Evolutionary conservation across 768 basidiomycete species (phyloP), one percentile per base, ranked within the genome.

Genomic region (Trametes gibbosa): DNA sequence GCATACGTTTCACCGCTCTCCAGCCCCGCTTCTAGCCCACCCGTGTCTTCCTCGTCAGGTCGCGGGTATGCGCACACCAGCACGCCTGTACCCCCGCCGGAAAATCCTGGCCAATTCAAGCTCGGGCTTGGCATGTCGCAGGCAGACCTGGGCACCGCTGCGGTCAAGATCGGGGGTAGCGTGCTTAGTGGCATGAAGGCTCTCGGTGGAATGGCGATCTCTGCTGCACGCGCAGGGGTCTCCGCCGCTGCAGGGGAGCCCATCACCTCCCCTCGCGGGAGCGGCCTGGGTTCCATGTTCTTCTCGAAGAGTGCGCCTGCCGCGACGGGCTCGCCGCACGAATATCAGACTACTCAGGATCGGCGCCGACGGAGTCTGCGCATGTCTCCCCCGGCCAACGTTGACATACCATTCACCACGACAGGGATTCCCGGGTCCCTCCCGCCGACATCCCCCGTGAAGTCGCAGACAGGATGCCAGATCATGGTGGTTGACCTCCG

Each of bases 271-370:
- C 14, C 16, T 5, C 19, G 32, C 1, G 53, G 43, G 7, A 32
- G 43, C 1, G 43, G 53, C 1, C 24, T 54, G 6, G 54, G 54
- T 7, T 21, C 35, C 17, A 69, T 75, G 66, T 80, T 84, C 64
- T 84, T 84, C 66, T 87, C 86, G 49, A 75, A 81, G 69, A 87
- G 85, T 65, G 85, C 86, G 0, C 87, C 87, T 8, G 80, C 79
- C 41, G 73, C 74, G 34, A 74, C 64, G 12, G 56, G 59, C 41
- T 56, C 64, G 2, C 65, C 65, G 21, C 63, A 66, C 25, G 65
- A 65, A 46, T 64, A 66, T 24, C 63, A 66, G 42, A 57, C 55
- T 8, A 46, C 24, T 1, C 45, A 51, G 41, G 51, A 53, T n/a
- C 37, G 46, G 19, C 50, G 61, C 10, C 50, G 61, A 7, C 55